These are phyloP conservation scores for Verbascum thapsus DNA, from an alignment of 257 asterid genomes.

Conservation along the genomic window DNA sequence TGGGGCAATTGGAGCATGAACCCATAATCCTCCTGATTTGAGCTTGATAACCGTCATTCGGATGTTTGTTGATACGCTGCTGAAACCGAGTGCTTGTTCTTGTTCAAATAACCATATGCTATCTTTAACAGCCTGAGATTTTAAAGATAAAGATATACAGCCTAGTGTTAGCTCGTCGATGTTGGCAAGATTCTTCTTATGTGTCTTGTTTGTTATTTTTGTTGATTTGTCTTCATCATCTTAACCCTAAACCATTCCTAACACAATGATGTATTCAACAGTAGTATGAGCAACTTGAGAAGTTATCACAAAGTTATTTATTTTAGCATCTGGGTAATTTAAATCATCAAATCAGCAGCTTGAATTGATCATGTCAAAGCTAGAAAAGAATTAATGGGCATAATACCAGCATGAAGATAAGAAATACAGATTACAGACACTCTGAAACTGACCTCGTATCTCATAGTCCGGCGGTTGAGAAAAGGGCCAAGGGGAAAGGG, in stretches of 20 bases:
- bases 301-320: not conserved
- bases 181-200: no score
- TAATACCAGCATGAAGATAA: no score
- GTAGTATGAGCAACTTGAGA: not conserved
- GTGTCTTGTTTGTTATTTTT: no score
- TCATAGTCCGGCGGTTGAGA: slow-evolving; percentile 76
- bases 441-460: slow-evolving; percentile 64
- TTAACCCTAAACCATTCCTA: no score
- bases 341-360: not conserved
- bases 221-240: no score
- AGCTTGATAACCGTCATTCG: slow-evolving; percentile 94
- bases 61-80: slow-evolving; percentile 93
- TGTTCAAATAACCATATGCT: slow-evolving; percentile 87
- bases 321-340: not conserved
- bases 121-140: slow-evolving; percentile 70
- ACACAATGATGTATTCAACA: not conserved
- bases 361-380: not conserved
- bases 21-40: slow-evolving; percentile 91
- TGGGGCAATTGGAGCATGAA: slow-evolving; percentile 98
- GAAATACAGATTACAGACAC: not conserved
- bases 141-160: slow-evolving; percentile 37
- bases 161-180: no score
- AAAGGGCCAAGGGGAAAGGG: slow-evolving; percentile 99
- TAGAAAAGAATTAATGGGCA: not conserved
- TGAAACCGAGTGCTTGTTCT: slow-evolving; percentile 97